These are phyloP conservation scores for Polychytrium aggregatum DNA, from an alignment of 192 early-diverging fungal genomes.

Conservation along the genomic window DNA sequence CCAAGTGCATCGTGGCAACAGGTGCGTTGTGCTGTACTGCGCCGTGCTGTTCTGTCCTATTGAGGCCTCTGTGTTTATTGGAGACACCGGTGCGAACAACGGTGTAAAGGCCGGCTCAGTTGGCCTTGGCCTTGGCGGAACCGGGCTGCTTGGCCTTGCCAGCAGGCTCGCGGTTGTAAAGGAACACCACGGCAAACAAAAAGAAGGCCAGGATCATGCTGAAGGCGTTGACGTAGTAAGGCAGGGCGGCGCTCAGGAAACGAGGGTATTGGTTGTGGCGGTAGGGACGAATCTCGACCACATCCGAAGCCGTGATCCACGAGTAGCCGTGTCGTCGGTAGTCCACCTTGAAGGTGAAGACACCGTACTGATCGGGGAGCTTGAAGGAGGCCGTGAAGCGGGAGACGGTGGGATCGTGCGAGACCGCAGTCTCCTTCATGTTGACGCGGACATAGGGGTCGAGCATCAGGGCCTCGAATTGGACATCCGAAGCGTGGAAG, in stretches of 20 bases:
- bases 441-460: slow-evolving; percentile 82
- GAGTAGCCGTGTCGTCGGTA: slow-evolving; percentile 75
- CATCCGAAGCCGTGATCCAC: slow-evolving; percentile 60
- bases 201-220: slow-evolving; percentile 81
- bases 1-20: no score
- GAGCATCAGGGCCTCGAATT: slow-evolving; percentile 92
- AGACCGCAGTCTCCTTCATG: slow-evolving; percentile 34
- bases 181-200: slow-evolving; percentile 66
- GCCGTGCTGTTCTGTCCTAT: slow-evolving; percentile 15
- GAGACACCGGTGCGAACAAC: neutral
- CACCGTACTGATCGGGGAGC: slow-evolving; percentile 92
- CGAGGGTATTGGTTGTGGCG: slow-evolving; percentile 94
- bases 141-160: slow-evolving; percentile 24
- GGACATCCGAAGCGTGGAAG: slow-evolving; percentile 67
- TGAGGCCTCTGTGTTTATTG: slow-evolving; percentile 4
- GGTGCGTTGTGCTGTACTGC: no score
- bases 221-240: slow-evolving; percentile 81
- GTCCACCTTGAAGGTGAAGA: slow-evolving; percentile 92
- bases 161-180: slow-evolving; percentile 41
- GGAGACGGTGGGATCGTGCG: slow-evolving; percentile 7
- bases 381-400: slow-evolving; percentile 40
- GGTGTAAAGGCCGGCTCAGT: neutral
- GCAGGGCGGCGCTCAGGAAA: slow-evolving; percentile 82
- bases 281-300: slow-evolving; percentile 79
- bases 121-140: no score